A percentile compares a stretch with the other conserved stretches of the same genome.
phyloP scores from a whole-genome alignment of 129 eudicot genomes.

The Escallonia herrerae region DNA sequence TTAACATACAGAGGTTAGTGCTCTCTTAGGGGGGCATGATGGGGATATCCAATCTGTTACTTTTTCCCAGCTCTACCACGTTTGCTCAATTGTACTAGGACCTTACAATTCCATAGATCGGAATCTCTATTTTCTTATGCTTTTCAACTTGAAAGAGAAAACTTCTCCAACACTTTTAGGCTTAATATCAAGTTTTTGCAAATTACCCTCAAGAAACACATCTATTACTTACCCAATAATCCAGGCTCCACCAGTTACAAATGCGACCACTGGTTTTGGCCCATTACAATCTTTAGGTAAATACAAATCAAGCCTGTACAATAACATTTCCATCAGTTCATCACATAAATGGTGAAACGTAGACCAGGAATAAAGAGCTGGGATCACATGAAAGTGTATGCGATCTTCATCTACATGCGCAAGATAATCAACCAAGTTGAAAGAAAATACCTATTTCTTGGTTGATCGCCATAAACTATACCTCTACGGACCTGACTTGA shows the following conservation, averaged over 20 bases:
- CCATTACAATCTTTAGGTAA: constrained; percentile 53
- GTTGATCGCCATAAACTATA: constrained; percentile 77
- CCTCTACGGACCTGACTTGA: constrained; percentile 66
- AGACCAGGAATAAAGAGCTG: neutral
- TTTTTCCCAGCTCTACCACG: no score
- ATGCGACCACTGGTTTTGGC: constrained; percentile 87
- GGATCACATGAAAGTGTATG: neutral
- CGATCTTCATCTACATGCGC: neutral
- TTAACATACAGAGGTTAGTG: no score
- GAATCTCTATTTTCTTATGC: no score
- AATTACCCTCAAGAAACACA: neutral
- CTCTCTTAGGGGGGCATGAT: no score
- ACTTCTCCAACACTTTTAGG: no score
- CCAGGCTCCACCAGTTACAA: constrained; percentile 99
- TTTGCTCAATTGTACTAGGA: no score
- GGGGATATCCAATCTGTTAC: no score
- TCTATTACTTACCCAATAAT: constrained; percentile 67
- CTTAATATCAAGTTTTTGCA: neutral
- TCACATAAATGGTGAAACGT: neutral
- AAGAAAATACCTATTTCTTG: constrained; percentile 71
- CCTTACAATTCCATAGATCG: no score
- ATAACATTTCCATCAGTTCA: constrained; percentile 9
- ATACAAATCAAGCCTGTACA: constrained; percentile 84
- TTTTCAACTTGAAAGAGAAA: no score
- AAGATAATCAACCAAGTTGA: constrained; percentile 7